These are phyloP conservation scores for Hymenoscyphus scutula DNA, from an alignment of 2,329 filamentous ascomycete species.

Conservation along the genomic window DNA sequence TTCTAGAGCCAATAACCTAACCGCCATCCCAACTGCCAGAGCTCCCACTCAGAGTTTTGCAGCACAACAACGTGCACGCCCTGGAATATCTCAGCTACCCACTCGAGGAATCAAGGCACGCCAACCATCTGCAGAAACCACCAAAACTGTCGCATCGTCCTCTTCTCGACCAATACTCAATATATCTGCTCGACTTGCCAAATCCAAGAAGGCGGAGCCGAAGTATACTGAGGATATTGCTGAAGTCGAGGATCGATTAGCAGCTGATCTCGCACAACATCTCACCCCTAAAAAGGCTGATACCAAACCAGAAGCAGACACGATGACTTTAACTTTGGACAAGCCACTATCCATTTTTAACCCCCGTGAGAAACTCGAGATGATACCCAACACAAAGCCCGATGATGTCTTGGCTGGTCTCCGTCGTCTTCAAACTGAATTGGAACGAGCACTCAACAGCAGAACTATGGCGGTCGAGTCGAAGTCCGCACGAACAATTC, in stretches of 20 bases:
- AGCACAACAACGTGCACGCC: constrained; percentile 61
- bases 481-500: constrained; percentile 52
- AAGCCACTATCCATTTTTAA: constrained; percentile 47
- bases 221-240: constrained; percentile 23
- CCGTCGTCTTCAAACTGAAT: constrained; percentile 54
- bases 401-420: constrained; percentile 57
- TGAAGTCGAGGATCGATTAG: constrained; percentile 35
- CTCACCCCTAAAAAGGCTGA: constrained; percentile 26
- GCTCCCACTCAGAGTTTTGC: constrained; percentile 62
- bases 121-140: constrained; percentile 16
- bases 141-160: constrained; percentile 9
- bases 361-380: constrained; percentile 50
- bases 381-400: constrained; percentile 53
- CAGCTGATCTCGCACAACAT: constrained; percentile 32
- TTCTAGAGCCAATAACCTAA: constrained; percentile 11
- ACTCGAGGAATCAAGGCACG: constrained; percentile 23
- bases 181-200: constrained; percentile 13
- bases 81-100: constrained; percentile 40
- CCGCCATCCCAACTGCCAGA: constrained; percentile 40
- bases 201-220: constrained; percentile 20
- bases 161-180: constrained; percentile 22
- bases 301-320: constrained; percentile 28
- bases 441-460: constrained; percentile 62
- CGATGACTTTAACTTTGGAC: constrained; percentile 42
- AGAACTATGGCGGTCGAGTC: constrained; percentile 60